phyloP scores from a whole-genome alignment of 2,329 filamentous ascomycete species.

The Clarireedia sp. region DNA sequence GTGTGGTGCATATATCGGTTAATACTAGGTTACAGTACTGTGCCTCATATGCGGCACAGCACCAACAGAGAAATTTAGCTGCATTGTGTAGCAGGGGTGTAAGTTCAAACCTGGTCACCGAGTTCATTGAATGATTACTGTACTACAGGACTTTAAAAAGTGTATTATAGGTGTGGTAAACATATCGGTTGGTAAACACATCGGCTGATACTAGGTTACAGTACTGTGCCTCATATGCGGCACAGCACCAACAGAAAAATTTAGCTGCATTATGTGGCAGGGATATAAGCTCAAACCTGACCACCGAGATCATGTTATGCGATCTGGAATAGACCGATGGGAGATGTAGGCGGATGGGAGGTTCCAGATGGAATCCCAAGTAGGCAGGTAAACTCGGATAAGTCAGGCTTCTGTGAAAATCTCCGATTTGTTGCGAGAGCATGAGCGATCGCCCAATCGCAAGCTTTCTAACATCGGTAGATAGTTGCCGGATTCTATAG shows the following conservation, averaged over 20 bases:
- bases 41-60: not conserved
- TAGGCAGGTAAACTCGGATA: not conserved
- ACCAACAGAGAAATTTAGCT: not conserved
- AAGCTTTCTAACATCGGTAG: too few relatives aligned
- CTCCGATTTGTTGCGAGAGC: too few relatives aligned
- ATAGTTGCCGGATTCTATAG: too few relatives aligned
- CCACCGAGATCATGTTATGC: not conserved
- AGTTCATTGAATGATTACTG: not conserved
- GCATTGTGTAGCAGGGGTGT: not conserved
- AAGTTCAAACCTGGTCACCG: not conserved
- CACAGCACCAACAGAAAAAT: not conserved
- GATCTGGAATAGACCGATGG: too few relatives aligned
- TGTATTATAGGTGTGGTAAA: not conserved
- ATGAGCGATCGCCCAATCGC: too few relatives aligned
- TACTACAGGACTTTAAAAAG: not conserved
- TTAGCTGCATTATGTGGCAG: not conserved
- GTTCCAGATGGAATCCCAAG: not conserved
- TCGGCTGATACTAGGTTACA: not conserved
- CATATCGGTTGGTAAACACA: not conserved
- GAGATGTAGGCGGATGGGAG: too few relatives aligned
- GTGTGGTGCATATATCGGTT: not conserved
- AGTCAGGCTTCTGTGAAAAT: too few relatives aligned
- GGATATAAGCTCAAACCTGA: not conserved
- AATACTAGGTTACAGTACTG: too few relatives aligned
- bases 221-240: not conserved